Evolutionary conservation across 1,284 basidiomycete species (phyloP).

Genomic region (Athelia sp.): DNA sequence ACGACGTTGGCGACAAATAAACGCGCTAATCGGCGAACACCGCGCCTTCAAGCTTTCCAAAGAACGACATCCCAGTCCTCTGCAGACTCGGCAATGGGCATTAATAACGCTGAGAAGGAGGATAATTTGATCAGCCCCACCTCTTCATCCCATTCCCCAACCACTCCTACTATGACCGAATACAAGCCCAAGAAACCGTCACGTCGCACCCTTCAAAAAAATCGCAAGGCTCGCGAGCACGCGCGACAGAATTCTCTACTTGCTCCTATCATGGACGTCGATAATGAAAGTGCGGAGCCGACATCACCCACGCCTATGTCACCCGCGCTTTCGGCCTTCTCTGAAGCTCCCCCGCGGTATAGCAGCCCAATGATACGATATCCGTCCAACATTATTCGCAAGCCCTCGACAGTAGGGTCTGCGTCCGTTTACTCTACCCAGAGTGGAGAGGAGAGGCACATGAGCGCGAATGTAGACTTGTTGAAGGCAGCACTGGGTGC

Average conservation of each 20-base stretch:
- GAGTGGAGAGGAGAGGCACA: slow-evolving; percentile 29
- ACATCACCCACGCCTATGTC: slow-evolving; percentile 2
- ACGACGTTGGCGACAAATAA: not conserved
- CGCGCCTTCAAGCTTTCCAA: not conserved
- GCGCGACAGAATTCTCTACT: not conserved
- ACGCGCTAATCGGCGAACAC: not conserved
- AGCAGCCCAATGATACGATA: no score
- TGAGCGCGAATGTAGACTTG: slow-evolving; percentile 23
- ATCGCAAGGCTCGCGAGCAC: not conserved
- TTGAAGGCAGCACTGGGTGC: slow-evolving; percentile 27
- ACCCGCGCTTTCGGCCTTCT: slow-evolving; percentile 1
- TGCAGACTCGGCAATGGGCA: not conserved
- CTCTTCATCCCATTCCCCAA: no score
- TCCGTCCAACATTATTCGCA: slow-evolving; percentile 12
- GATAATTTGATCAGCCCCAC: no score
- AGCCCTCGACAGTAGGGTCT: slow-evolving; percentile 28
- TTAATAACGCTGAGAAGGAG: no score
- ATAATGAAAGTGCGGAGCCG: slow-evolving; percentile 5
- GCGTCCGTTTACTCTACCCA: slow-evolving; percentile 30
- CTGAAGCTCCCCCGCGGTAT: no score
- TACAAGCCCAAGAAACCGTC: not conserved
- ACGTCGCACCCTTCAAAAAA: not conserved
- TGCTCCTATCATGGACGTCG: slow-evolving; percentile 8
- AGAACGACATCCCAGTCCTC: slow-evolving; percentile 6
- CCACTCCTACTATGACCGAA: no score